Percentiles rank a stretch among this genome's conserved stretches.
phyloP scores from a whole-genome alignment of 1,284 basidiomycete genomes.

The Rhodotorula sp. region DNA sequence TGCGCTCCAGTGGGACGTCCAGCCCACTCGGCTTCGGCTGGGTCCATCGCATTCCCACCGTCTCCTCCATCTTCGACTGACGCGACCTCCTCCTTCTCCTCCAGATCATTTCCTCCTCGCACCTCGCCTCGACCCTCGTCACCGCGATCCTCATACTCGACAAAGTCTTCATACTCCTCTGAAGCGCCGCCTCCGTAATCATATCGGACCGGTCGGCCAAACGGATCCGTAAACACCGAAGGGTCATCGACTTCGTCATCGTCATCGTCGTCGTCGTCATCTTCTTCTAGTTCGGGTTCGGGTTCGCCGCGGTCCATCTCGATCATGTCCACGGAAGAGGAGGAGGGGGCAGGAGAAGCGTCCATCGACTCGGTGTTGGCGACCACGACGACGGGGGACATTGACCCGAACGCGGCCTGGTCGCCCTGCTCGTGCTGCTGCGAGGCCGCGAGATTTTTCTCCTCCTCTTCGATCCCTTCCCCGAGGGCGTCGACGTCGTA shows the following conservation, averaged over 20 bases:
- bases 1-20: not conserved
- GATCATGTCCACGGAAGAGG: too few relatives aligned
- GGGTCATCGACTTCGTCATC: not conserved
- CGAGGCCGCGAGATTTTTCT: not conserved
- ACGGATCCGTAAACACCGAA: not conserved
- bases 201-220: not conserved
- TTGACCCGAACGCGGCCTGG: not conserved
- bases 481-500: not conserved
- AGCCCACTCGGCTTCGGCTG: conserved; percentile 1
- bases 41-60: conserved; percentile 2
- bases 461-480: not conserved
- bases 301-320: not conserved
- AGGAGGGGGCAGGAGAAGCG: too few relatives aligned
- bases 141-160: not conserved
- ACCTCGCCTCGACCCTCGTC: not conserved
- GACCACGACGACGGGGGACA: too few relatives aligned
- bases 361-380: not conserved
- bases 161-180: not conserved
- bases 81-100: not conserved
- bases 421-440: not conserved
- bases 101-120: too few relatives aligned
- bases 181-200: not conserved
- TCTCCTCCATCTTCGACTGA: not conserved
- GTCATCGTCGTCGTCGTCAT: not conserved
- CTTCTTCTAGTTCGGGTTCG: not conserved